These are phyloP conservation scores for Artemisia tridentata DNA, from an alignment of 129 eudicot species.

Conservation along the genomic window DNA sequence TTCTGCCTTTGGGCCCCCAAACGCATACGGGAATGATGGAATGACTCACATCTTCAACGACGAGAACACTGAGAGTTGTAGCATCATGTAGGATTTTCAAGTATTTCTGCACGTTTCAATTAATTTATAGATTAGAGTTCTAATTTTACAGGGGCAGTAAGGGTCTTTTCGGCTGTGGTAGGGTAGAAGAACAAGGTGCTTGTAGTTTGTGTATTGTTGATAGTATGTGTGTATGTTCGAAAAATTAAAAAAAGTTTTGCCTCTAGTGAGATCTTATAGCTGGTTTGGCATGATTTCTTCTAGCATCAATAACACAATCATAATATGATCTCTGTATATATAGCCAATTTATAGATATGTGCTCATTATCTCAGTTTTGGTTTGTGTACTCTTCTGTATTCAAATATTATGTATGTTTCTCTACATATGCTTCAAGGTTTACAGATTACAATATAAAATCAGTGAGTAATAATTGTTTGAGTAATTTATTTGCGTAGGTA, in stretches of 20 bases:
- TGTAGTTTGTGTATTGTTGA: conserved; percentile 37
- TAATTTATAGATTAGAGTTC: conserved; percentile 20
- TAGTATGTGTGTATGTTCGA: conserved; percentile 21
- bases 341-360: neutral
- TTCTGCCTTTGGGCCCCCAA: conserved; percentile 55
- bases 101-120: conserved; percentile 14
- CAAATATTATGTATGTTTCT: too few relatives aligned
- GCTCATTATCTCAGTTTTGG: neutral
- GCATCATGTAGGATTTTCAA: conserved; percentile 55
- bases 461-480: too few relatives aligned
- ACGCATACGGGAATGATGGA: conserved; percentile 44
- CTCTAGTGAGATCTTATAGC: neutral
- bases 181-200: conserved; percentile 28
- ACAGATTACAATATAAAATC: too few relatives aligned
- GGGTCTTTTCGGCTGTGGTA: conserved; percentile 21
- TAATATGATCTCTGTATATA: neutral
- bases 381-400: neutral
- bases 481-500: too few relatives aligned
- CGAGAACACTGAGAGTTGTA: conserved; percentile 82
- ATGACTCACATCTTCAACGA: conserved; percentile 68
- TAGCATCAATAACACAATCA: neutral
- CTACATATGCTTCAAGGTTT: too few relatives aligned
- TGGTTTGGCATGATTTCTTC: neutral
- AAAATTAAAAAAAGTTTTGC: conserved; percentile 31
- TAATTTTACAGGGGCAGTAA: conserved; percentile 31